Conservation (phyloP, 306 rosid genomes). For the Lathyrus tuberosus region DNA sequence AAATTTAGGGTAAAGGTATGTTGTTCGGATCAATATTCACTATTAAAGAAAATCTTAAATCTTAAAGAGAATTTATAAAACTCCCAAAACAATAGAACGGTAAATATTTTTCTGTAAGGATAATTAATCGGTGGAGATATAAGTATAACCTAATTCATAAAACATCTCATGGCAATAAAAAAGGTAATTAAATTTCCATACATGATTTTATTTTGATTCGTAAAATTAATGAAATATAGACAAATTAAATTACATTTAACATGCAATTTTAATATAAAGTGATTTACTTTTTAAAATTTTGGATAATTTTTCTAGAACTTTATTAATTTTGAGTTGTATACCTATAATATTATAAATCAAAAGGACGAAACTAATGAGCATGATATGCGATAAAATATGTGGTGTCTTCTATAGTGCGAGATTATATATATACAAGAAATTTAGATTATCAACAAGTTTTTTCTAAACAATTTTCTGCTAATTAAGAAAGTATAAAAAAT, state of each 20-base stretch:
- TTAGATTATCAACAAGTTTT: too few species aligned
- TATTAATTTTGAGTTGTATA: slow-evolving; percentile 22
- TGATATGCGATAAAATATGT: too few species aligned
- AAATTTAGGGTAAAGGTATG: too few species aligned
- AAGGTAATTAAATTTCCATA: background rate
- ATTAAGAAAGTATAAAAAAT: too few species aligned
- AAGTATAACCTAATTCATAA: background rate
- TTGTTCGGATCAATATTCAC: too few species aligned
- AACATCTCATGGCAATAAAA: background rate
- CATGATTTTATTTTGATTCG: slow-evolving; percentile 11
- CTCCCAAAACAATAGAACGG: too few species aligned
- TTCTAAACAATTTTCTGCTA: too few species aligned
- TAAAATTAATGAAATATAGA: slow-evolving; percentile 13
- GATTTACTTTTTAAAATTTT: slow-evolving; percentile 22
- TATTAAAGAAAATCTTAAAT: too few species aligned
- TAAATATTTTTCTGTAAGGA: background rate
- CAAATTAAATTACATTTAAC: slow-evolving; percentile 20
- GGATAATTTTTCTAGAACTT: slow-evolving; percentile 19
- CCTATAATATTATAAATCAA: slow-evolving; percentile 22
- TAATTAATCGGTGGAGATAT: slow-evolving; percentile 6
- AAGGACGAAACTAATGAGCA: too few species aligned
- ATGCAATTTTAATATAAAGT: slow-evolving; percentile 8
- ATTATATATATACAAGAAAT: too few species aligned
- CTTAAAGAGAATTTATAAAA: too few species aligned
- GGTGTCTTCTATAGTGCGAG: too few species aligned